Evolutionary conservation across 2,329 filamentous ascomycete species (phyloP).

Genomic region (Lasiodiplodia hormozganensis): DNA sequence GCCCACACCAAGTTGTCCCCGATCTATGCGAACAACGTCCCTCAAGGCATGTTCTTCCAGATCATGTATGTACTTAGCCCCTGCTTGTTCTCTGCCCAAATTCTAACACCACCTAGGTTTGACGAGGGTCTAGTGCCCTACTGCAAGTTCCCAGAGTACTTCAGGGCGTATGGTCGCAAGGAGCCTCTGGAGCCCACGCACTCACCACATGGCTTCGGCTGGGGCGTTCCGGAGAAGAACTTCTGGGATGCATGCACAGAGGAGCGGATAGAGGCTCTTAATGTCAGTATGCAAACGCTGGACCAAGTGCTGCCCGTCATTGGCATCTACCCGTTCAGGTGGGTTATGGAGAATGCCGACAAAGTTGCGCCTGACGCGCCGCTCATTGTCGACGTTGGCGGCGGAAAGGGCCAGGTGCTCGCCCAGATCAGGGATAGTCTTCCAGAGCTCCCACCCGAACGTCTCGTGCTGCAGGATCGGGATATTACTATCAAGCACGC

Average conservation of each 20-base stretch:
- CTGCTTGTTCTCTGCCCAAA: neutral
- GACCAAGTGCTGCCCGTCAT: conserved; percentile 16
- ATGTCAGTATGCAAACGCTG: conserved; percentile 20
- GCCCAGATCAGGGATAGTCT: conserved; percentile 41
- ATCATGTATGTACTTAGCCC: conserved; percentile 1
- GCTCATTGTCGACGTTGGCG: conserved; percentile 52
- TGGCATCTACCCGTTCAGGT: conserved; percentile 18
- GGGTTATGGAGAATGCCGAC: conserved; percentile 17
- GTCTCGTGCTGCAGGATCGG: conserved; percentile 52
- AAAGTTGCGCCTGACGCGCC: conserved; percentile 16
- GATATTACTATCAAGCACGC: conserved; percentile 40
- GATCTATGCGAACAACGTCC: conserved; percentile 4
- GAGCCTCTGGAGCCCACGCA: conserved; percentile 26
- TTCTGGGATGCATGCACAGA: conserved; percentile 24
- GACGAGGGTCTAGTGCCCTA: conserved; percentile 18
- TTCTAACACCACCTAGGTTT: conserved; percentile 2
- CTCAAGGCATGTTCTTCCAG: conserved; percentile 24
- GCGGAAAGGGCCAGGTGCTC: conserved; percentile 51
- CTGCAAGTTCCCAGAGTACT: conserved; percentile 12
- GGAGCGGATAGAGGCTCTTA: conserved; percentile 6
- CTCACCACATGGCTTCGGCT: conserved; percentile 18
- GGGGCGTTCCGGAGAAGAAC: conserved; percentile 6
- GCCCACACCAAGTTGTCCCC: conserved; percentile 27
- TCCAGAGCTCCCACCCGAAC: conserved; percentile 41
- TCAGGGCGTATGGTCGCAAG: conserved; percentile 23